Evolutionary conservation across 176 grass and related monocot species (phyloP), one percentile per base, ranked within the genome.

Genomic region (Bromus sterilis): DNA sequence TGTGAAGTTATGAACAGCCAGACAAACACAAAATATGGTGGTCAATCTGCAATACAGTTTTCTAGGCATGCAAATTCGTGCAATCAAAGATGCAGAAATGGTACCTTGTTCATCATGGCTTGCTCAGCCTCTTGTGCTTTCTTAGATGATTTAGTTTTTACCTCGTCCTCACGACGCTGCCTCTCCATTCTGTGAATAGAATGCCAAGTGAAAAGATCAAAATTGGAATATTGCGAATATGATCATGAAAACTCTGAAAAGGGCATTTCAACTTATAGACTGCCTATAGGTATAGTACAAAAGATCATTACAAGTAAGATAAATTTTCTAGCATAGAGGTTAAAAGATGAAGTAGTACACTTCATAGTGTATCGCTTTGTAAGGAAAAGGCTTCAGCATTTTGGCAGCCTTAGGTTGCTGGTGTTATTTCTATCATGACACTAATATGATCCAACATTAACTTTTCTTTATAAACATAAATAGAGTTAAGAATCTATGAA

Each of bases 91-190:
- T 21, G 64, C 25, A 84, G 9, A 88, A 51, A 14, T 33, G 71
- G 62, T 80, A 96, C 94, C 86, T 80, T 94, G 25, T 93, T 93
- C 49, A 83, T 80, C 64, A 83, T 84, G 71, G 91, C 72, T 48
- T 91, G 78, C 25, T 97, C 91, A 78, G 94, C 79, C 39, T 97
- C 94, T 40, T 97, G 91, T 44, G 75, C 91, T 84, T 92, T 94
- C 85, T 94, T 97, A 33, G 91, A 93, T 80, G 94, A 91, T 81
- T 87, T 88, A 80, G 78, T 76, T 71, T 79, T 97, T 53, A 97
- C 58, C 82, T 97, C 94, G 58, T 97, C 94, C 81, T 97, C 94
- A 34, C 85, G 87, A 39, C 89, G 91, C 43, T 94, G 94, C 70
- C 94, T 90, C 65, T 97, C 94, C 89, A 97, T 97, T 78, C 94